These are phyloP conservation scores for Aquanectria penicillioides DNA, from an alignment of 2,329 filamentous ascomycete genomes.

Conservation along the genomic window DNA sequence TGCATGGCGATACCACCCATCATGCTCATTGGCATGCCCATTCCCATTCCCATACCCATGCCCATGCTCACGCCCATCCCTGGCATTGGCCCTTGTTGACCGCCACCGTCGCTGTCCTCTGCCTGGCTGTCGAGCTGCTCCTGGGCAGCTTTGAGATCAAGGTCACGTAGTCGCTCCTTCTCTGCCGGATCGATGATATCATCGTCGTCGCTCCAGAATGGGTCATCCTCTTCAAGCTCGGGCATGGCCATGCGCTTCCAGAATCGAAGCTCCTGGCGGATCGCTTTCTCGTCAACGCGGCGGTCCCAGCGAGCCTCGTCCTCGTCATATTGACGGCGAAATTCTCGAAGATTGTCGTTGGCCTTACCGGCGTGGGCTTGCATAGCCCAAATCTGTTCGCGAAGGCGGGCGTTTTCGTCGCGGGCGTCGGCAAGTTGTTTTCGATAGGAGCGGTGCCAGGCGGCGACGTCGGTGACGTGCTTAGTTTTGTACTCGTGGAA, in stretches of 20 bases:
- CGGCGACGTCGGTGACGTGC: conserved; percentile 68
- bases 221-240: conserved; percentile 66
- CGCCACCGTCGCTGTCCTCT: conserved; percentile 47
- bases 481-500: conserved; percentile 74
- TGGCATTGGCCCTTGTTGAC: conserved; percentile 34
- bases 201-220: conserved; percentile 72
- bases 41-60: conserved; percentile 35
- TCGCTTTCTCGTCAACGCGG: conserved; percentile 61
- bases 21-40: conserved; percentile 39
- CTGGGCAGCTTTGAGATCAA: conserved; percentile 58
- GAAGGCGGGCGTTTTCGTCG: conserved; percentile 69
- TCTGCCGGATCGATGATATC: conserved; percentile 70
- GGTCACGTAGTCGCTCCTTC: conserved; percentile 64
- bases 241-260: conserved; percentile 76
- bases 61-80: conserved; percentile 36
- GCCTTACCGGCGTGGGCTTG: conserved; percentile 67
- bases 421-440: conserved; percentile 72
- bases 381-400: conserved; percentile 75
- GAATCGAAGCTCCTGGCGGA: conserved; percentile 69
- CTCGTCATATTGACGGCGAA: conserved; percentile 66
- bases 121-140: conserved; percentile 49
- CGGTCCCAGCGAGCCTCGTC: conserved; percentile 64
- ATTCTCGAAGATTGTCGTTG: conserved; percentile 66
- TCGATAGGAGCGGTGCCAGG: conserved; percentile 75
- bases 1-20: conserved; percentile 53